Conservation (phyloP, 805 yeast genomes). For the Yarrowia divulgata region DNA sequence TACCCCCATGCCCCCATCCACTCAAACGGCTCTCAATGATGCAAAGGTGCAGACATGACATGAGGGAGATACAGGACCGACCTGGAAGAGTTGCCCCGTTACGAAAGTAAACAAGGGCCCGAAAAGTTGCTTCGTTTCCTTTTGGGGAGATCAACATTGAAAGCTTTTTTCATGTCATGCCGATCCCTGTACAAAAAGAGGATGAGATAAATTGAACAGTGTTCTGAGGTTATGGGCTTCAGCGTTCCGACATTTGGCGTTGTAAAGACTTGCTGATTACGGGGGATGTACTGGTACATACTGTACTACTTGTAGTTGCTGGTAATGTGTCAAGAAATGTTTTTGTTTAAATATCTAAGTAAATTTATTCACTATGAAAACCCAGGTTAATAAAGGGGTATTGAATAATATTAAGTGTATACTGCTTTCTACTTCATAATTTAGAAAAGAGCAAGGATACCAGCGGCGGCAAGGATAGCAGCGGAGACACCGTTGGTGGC, state of each 20-base stretch:
- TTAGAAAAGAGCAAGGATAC: conserved; percentile 33
- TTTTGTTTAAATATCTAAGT: conserved; percentile 11
- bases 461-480: conserved; percentile 31
- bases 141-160: conserved; percentile 15
- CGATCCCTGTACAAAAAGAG: neutral
- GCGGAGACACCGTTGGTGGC: conserved; percentile 24
- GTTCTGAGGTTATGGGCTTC: neutral
- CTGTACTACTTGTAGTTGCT: neutral
- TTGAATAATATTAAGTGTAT: conserved; percentile 29
- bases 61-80: neutral
- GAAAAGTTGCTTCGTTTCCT: conserved; percentile 2
- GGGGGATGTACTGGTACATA: neutral
- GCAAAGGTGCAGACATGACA: no score
- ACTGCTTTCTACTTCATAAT: conserved; percentile 23
- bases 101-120: neutral
- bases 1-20: no score
- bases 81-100: conserved; percentile 19
- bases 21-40: no score
- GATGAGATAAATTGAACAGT: neutral
- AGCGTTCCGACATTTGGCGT: neutral
- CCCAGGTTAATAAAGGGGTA: conserved; percentile 30
- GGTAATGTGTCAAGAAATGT: neutral
- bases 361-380: conserved; percentile 31
- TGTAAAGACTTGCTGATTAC: neutral
- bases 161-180: neutral